phyloP scores from a whole-genome alignment of 495 filamentous ascomycete genomes.

The Hyaloscypha hepaticicola region DNA sequence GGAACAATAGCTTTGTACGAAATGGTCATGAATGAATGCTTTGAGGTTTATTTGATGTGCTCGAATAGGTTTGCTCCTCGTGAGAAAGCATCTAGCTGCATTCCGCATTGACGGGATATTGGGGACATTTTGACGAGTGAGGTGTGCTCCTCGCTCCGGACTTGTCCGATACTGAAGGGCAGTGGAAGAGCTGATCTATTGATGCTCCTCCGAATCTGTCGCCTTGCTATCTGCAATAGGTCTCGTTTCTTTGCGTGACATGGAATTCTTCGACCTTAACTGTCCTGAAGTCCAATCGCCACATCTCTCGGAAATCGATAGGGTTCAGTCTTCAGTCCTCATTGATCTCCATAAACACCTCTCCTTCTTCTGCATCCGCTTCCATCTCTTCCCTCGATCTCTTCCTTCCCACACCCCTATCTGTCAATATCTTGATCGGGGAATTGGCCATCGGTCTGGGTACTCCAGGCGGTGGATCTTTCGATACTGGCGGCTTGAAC shows the following conservation, averaged over 20 bases:
- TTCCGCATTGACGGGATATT: too few species aligned
- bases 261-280: neutral
- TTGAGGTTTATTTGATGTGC: neutral
- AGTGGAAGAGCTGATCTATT: neutral
- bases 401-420: constrained; percentile 4
- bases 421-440: neutral
- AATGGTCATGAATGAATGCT: neutral
- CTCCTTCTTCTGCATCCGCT: constrained; percentile 13
- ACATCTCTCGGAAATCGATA: too few species aligned
- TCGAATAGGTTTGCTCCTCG: neutral
- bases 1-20: neutral
- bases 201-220: neutral
- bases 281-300: too few species aligned
- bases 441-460: neutral
- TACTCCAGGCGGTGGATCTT: neutral
- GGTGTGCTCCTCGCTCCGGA: too few species aligned
- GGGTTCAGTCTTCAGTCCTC: neutral
- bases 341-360: neutral
- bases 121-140: too few species aligned
- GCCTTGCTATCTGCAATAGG: neutral
- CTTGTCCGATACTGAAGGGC: neutral
- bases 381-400: constrained; percentile 14
- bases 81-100: neutral
- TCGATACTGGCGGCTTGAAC: constrained; percentile 12
- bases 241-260: neutral